Percentiles rank a stretch among this genome's conserved stretches.
Conservation (phyloP, 352 stramenopile genomes). For the Globisporangium camurandrum region DNA sequence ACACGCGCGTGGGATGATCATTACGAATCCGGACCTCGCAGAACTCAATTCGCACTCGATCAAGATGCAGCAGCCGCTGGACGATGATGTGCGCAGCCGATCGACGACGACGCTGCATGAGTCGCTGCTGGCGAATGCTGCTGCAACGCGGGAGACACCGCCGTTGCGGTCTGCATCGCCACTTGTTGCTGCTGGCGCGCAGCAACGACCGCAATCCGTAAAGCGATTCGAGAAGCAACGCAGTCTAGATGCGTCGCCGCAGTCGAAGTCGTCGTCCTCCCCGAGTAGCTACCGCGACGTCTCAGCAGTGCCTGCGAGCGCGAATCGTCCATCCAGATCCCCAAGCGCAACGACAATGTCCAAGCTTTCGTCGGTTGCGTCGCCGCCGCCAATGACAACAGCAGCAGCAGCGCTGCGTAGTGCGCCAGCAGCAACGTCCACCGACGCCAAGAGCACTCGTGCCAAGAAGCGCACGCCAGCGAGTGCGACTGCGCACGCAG, state of each 20-base stretch:
- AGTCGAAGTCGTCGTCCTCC: no score
- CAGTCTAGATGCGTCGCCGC: neutral
- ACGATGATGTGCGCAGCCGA: no score
- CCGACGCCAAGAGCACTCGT: conserved; percentile 3
- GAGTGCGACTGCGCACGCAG: no score
- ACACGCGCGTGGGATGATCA: conserved; percentile 1
- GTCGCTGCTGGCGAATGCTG: no score
- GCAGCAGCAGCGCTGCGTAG: conserved; percentile 1
- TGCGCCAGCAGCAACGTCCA: neutral
- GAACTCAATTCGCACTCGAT: conserved; percentile 69
- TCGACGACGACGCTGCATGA: conserved; percentile 17
- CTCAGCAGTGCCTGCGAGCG: conserved; percentile 3
- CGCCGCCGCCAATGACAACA: neutral
- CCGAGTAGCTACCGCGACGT: conserved; percentile 5
- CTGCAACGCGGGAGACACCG: no score
- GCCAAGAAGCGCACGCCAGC: neutral
- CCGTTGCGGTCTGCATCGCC: neutral
- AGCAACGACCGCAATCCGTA: conserved; percentile 6
- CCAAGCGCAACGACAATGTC: no score
- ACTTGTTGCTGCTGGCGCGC: neutral
- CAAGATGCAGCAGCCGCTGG: conserved; percentile 37
- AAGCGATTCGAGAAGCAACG: conserved; percentile 16
- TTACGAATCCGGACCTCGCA: conserved; percentile 41
- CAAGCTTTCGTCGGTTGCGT: no score
- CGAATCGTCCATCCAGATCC: neutral